Percentiles rank a stretch among this genome's conserved stretches.
Conservation (phyloP, 768 basidiomycete genomes). For the Suillus occidentalis region DNA sequence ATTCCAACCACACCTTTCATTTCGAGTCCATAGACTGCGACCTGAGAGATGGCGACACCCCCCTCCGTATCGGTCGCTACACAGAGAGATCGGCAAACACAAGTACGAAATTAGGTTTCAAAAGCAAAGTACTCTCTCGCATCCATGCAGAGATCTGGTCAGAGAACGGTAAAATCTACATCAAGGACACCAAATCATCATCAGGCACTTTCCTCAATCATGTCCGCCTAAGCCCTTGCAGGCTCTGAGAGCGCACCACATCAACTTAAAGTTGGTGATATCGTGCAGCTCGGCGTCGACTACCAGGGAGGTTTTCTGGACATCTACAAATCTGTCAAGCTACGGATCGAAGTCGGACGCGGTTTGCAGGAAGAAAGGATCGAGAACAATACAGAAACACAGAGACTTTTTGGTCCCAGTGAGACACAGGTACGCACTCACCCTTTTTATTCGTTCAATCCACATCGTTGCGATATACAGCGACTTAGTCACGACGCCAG, state of each 20-base stretch:
- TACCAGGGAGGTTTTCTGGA: constrained; percentile 98
- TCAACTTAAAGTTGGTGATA: constrained; percentile 88
- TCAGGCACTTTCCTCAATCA: constrained; percentile 97
- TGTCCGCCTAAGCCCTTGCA: constrained; percentile 77
- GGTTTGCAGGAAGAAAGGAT: constrained; percentile 68
- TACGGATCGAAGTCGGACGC: constrained; percentile 83
- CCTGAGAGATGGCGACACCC: constrained; percentile 63
- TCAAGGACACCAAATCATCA: constrained; percentile 86
- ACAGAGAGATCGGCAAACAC: constrained; percentile 70
- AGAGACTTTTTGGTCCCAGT: too few relatives aligned
- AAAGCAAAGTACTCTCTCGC: constrained; percentile 91
- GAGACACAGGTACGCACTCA: not conserved
- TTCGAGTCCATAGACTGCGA: constrained; percentile 94
- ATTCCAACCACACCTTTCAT: constrained; percentile 81
- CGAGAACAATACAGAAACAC: too few relatives aligned
- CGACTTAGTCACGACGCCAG: not conserved
- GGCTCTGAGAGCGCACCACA: constrained; percentile 77
- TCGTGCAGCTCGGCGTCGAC: constrained; percentile 93
- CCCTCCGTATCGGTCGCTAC: constrained; percentile 90
- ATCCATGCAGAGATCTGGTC: constrained; percentile 96
- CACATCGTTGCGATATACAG: not conserved
- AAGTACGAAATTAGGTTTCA: constrained; percentile 46
- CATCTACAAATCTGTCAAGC: constrained; percentile 96
- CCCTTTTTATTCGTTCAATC: not conserved
- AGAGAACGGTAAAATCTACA: constrained; percentile 71